Evolutionary conservation across 169 alveolate genomes (phyloP).

Genomic region (Eimeria sp.): DNA sequence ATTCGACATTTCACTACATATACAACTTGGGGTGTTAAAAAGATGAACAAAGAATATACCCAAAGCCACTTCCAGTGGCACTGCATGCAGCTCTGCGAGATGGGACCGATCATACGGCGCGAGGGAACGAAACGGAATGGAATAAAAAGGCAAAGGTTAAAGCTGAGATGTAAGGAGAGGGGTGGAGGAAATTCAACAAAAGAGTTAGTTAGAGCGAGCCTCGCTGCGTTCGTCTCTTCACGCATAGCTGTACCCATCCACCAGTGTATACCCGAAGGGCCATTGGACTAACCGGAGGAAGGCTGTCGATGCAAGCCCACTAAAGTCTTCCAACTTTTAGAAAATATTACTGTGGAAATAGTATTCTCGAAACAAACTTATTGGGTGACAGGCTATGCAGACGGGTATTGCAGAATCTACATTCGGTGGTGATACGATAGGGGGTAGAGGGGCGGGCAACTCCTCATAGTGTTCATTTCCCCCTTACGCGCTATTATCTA

Average conservation of each 20-base stretch:
- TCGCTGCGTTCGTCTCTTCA: background rate
- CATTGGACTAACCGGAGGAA: background rate
- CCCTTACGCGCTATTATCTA: background rate
- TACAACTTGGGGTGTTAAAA: no score
- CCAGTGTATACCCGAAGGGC: background rate
- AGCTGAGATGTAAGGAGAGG: no score
- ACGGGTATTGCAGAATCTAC: background rate
- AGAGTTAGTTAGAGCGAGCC: background rate
- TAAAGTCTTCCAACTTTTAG: background rate
- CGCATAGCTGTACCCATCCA: background rate
- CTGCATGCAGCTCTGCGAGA: no score
- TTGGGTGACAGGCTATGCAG: no score
- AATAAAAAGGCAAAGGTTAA: no score
- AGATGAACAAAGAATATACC: no score
- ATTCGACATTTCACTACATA: no score
- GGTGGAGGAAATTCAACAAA: background rate
- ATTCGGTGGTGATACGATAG: no score
- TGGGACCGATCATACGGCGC: no score
- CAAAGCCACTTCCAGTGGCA: no score
- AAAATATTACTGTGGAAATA: background rate
- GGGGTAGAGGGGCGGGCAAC: background rate
- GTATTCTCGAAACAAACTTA: background rate
- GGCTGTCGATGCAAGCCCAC: background rate
- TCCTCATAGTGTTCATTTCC: background rate
- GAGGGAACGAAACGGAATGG: no score